A percentile compares a stretch with the other conserved stretches of the same genome.
phyloP scores from a whole-genome alignment of 2,329 filamentous ascomycete species.

The Achaetomium macrosporum region DNA sequence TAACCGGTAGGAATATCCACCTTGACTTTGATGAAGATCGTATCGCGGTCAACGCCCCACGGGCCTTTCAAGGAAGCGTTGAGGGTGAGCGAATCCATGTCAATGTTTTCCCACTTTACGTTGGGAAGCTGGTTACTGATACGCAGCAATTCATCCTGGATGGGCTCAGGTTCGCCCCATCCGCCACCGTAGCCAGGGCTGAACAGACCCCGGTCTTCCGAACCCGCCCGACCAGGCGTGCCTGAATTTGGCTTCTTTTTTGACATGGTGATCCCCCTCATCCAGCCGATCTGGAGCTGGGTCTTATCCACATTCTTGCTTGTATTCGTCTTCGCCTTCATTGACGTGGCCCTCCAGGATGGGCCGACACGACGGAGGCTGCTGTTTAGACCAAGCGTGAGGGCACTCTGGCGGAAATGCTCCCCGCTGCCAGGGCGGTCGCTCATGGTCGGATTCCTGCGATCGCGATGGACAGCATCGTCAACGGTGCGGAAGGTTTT shows the following conservation, averaged over 20 bases:
- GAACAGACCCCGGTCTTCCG: slow-evolving; percentile 48
- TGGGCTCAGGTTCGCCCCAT: slow-evolving; percentile 56
- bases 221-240: slow-evolving; percentile 43
- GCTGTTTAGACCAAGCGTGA: slow-evolving; percentile 35
- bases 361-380: slow-evolving; percentile 33
- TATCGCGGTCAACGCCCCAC: slow-evolving; percentile 52
- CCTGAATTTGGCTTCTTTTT: slow-evolving; percentile 45
- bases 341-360: slow-evolving; percentile 51
- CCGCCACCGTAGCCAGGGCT: slow-evolving; percentile 47
- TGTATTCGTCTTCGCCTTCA: slow-evolving; percentile 48
- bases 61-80: slow-evolving; percentile 59
- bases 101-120: slow-evolving; percentile 58
- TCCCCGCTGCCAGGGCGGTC: slow-evolving; percentile 45
- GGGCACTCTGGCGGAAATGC: slow-evolving; percentile 36
- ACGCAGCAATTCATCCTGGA: slow-evolving; percentile 60
- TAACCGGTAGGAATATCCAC: slow-evolving; percentile 56
- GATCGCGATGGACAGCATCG: slow-evolving; percentile 50
- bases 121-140: slow-evolving; percentile 58
- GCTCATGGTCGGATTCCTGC: slow-evolving; percentile 56
- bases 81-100: slow-evolving; percentile 55
- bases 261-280: slow-evolving; percentile 62
- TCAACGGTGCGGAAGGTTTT: slow-evolving; percentile 76
- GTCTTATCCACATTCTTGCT: slow-evolving; percentile 41
- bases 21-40: slow-evolving; percentile 57
- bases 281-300: slow-evolving; percentile 60